A percentile compares a stretch with the other conserved stretches of the same genome.
Conservation (phyloP, 139 green algal species). For the Chlorella vulgaris region DNA sequence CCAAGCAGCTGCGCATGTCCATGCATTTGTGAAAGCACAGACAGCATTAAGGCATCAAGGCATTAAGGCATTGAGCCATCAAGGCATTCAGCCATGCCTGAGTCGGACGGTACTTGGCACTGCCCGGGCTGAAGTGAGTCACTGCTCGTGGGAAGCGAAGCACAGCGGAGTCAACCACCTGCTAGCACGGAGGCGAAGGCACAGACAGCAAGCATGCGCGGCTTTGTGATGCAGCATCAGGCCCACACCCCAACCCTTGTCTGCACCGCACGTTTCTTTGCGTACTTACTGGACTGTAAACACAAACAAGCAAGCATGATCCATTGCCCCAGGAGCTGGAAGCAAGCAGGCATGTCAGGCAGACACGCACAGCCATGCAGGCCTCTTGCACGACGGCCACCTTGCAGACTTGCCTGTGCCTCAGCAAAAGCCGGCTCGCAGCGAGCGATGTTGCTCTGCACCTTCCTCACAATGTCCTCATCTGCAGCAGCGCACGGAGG, state of each 20-base stretch:
- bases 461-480: conserved; percentile 72
- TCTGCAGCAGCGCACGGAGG: conserved; percentile 43
- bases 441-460: conserved; percentile 60
- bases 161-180: conserved; percentile 74
- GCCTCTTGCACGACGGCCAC: too few relatives aligned
- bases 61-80: too few relatives aligned
- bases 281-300: too few relatives aligned
- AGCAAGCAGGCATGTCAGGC: not conserved
- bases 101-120: conserved; percentile 56
- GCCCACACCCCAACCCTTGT: too few relatives aligned
- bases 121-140: conserved; percentile 87
- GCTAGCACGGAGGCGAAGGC: not conserved
- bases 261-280: too few relatives aligned
- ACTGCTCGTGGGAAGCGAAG: conserved; percentile 80
- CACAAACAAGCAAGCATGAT: too few relatives aligned
- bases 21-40: too few relatives aligned
- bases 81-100: too few relatives aligned
- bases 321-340: too few relatives aligned
- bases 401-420: conserved; percentile 39
- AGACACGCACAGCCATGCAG: not conserved
- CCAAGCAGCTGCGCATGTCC: too few relatives aligned
- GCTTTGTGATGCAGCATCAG: conserved; percentile 39
- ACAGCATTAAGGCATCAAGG: too few relatives aligned
- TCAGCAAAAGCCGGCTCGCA: conserved; percentile 80
- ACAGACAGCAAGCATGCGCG: not conserved